Evolutionary conservation across 306 rosid genomes (phyloP).

Genomic region (Prunus persica): Prunus_persica_NCBIv2 NC_034009.1:30105001-30105500

Average conservation of each 20-base stretch:
- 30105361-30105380: constrained; percentile 35
- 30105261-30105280: constrained; percentile 88
- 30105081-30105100: constrained; percentile 9
- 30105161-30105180: neutral
- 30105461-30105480: neutral
- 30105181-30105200: neutral
- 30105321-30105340: constrained; percentile 29
- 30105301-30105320: constrained; percentile 30
- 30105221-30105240: constrained; percentile 64
- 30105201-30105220: neutral
- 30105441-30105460: neutral
- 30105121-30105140: constrained; percentile 8
- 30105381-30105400: constrained; percentile 11
- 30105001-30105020: neutral
- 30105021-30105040: neutral
- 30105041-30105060: neutral
- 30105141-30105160: constrained; percentile 7
- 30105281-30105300: constrained; percentile 68
- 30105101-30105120: neutral
- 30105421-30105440: constrained; percentile 26
- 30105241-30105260: constrained; percentile 85
- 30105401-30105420: neutral
- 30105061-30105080: neutral
- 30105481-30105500: neutral
- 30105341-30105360: constrained; percentile 24